A percentile compares a stretch with the other conserved stretches of the same genome.
These are phyloP conservation scores for Aurantiochytrium sp. DNA, from an alignment of 108 stramenopile species.

Conservation along the genomic window DNA sequence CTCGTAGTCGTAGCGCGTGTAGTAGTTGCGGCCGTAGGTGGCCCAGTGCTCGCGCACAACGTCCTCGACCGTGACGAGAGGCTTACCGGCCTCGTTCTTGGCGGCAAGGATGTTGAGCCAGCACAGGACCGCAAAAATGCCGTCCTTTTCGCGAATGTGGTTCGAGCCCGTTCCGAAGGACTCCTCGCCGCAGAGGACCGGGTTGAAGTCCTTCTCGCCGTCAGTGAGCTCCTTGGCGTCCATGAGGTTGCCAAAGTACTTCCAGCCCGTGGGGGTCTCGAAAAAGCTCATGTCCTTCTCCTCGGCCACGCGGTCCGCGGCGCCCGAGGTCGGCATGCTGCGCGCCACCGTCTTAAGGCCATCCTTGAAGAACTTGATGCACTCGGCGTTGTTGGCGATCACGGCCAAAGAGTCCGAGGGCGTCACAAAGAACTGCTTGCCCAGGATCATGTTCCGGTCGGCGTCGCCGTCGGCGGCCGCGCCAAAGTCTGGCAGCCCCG, in stretches of 20 bases:
- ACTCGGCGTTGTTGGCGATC: slow-evolving; percentile 89
- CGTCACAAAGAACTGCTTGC: slow-evolving; percentile 95
- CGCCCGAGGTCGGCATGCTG: slow-evolving; percentile 98
- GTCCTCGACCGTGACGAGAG: slow-evolving; percentile 88
- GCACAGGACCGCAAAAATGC: slow-evolving; percentile 98
- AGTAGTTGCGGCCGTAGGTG: slow-evolving; percentile 96
- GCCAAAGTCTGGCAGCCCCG: slow-evolving; percentile 83
- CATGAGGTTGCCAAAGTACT: slow-evolving; percentile 99
- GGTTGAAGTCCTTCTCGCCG: slow-evolving; percentile 83
- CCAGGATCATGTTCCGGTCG: slow-evolving; percentile 99
- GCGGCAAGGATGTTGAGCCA: slow-evolving; percentile 92
- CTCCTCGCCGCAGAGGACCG: slow-evolving; percentile 99
- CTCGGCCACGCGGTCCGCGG: slow-evolving; percentile 94
- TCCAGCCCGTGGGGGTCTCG: slow-evolving; percentile 99
- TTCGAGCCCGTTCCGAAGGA: slow-evolving; percentile 97
- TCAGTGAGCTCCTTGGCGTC: slow-evolving; percentile 76
- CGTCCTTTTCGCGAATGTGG: slow-evolving; percentile 99
- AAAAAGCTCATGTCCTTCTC: slow-evolving; percentile 84
- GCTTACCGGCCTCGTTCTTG: slow-evolving; percentile 71
- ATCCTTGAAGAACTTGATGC: slow-evolving; percentile 87
- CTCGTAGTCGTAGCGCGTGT: slow-evolving; percentile 98
- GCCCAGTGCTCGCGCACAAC: slow-evolving; percentile 90
- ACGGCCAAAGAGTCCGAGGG: slow-evolving; percentile 97
- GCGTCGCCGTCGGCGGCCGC: slow-evolving; percentile 99
- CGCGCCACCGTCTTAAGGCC: slow-evolving; percentile 95